Evolutionary conservation across 2,329 filamentous ascomycete species (phyloP), one percentile per base, ranked within the genome.

Genomic region (Apiospora rasikravindrae): DNA sequence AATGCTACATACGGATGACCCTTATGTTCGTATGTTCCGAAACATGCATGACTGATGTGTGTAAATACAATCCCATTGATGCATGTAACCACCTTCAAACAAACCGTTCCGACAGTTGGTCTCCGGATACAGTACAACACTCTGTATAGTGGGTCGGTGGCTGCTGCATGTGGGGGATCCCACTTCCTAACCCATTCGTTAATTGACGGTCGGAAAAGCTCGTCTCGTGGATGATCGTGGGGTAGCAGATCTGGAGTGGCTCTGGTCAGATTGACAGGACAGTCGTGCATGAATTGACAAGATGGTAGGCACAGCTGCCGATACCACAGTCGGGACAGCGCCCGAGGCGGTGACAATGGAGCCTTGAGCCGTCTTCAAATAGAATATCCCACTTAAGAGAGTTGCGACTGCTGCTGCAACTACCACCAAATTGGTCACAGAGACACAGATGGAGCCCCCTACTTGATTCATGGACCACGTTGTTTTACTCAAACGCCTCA

Each of bases 391-490:
- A 40, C 57, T 64, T 40, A 11, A 64, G 33, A 40, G 22, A 40
- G 57, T 22, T 37, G 19, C 57, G 33, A 64, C 22, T 37, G 19
- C 22, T 29, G 33, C 22, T 37, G 19, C 22, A 19, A 64, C 57
- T 64, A 64, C 40, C 57, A 64, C 57, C 57, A 64, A 40, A 14
- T 19, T 40, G 57, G 57, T 24, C 29, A 40, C 29, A 40, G 29
- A 24, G 33, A 64, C 19, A 24, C 57, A 64, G 29, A 64, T 64
- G 57, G 57, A 64, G 57, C 57, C 57, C 57, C 57, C 57, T 64
- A 40, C 57, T 40, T n/a, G 57, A 64, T 64, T 64, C 57, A 64
- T 64, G 57, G 22, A 14, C 29, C 57, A 64, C 29, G 57, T 40
- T 40, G 40, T 40, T 22, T 40, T 64, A 40, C 33, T 64, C 57